phyloP scores from a whole-genome alignment of 2,329 filamentous ascomycete genomes.

The Leptographium radiaticola region DNA sequence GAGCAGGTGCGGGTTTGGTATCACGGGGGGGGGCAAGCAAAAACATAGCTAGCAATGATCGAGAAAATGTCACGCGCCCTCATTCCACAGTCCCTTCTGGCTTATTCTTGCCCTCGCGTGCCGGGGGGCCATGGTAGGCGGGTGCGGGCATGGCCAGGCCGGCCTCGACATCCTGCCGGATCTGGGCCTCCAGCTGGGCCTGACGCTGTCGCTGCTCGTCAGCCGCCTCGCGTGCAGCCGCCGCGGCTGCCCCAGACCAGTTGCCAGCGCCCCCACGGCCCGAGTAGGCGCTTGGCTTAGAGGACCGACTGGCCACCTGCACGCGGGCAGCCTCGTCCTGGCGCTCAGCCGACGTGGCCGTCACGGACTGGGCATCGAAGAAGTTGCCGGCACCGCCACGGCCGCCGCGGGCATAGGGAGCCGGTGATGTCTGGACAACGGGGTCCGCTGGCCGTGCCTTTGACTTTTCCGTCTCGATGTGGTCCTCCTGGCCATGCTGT shows the following conservation, averaged over 20 bases:
- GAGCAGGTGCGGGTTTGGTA: not conserved
- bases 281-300: conserved; percentile 14
- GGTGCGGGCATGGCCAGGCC: conserved; percentile 32
- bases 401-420: conserved; percentile 29
- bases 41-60: not conserved
- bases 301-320: conserved; percentile 4
- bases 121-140: conserved; percentile 21
- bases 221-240: conserved; percentile 13
- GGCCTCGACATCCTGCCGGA: conserved; percentile 32
- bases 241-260: conserved; percentile 22
- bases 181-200: conserved; percentile 28
- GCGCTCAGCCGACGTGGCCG: conserved; percentile 20
- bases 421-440: conserved; percentile 5
- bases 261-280: conserved; percentile 49
- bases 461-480: not conserved
- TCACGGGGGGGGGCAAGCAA: not conserved
- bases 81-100: not conserved
- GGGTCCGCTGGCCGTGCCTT: conserved; percentile 6
- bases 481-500: not conserved
- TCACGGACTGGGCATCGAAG: conserved; percentile 25
- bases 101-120: not conserved
- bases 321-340: conserved; percentile 20
- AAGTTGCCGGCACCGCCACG: conserved; percentile 53
- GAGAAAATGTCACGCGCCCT: not conserved
- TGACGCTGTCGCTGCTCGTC: conserved; percentile 19